Percentiles rank a stretch among this genome's conserved stretches.
These are phyloP conservation scores for Fraxinus paxiana DNA, from an alignment of 305 asterid genomes.

Conservation along the genomic window DNA sequence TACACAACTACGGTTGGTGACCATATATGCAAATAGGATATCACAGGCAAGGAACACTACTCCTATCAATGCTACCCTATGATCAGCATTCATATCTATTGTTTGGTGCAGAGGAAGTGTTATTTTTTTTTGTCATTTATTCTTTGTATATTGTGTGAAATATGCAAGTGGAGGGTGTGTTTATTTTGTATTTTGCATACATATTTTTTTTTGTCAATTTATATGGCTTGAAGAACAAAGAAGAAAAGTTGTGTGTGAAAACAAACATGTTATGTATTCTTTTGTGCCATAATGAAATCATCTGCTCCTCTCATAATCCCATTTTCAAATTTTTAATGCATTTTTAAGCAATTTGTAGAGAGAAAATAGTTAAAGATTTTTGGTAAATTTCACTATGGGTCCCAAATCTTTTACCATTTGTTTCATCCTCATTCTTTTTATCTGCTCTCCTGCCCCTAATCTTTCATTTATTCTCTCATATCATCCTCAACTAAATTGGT, in stretches of 20 bases:
- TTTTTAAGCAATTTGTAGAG: not conserved
- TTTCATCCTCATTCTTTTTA: not conserved
- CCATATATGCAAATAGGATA: slow-evolving; percentile 90
- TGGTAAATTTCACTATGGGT: not conserved
- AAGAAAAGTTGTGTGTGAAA: not conserved
- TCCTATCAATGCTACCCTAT: slow-evolving; percentile 36
- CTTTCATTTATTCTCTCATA: not conserved
- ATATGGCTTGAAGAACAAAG: not conserved
- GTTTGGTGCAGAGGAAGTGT: not conserved
- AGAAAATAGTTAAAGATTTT: not conserved
- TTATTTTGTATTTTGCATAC: not conserved
- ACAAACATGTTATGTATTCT: not conserved
- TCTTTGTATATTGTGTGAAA: not conserved
- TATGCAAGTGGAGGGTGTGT: not conserved
- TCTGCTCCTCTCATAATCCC: not conserved
- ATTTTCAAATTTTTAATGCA: not conserved
- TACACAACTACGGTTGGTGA: slow-evolving; percentile 83
- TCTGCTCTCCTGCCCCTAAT: not conserved
- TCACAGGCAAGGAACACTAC: slow-evolving; percentile 92
- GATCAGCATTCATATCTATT: slow-evolving; percentile 16
- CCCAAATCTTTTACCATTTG: not conserved
- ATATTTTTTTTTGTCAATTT: not conserved
- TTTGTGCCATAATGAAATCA: not conserved
- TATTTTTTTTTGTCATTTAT: not conserved
- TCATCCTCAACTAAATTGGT: not conserved